Conservation (phyloP, 768 basidiomycete genomes). For the Amylocystis lapponica region DNA sequence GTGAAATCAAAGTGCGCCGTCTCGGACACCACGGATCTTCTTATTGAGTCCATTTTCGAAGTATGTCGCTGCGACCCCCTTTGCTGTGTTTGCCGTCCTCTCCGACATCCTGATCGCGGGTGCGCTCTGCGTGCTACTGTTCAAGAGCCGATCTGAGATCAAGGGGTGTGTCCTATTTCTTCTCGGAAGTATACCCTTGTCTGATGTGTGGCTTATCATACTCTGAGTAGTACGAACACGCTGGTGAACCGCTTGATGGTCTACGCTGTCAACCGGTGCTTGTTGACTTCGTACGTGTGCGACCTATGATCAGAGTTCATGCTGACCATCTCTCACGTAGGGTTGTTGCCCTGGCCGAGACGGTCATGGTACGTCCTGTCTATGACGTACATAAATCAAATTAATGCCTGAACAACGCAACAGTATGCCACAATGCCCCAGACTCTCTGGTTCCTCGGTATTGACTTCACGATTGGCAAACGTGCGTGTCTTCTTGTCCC, state of each 20-base stretch:
- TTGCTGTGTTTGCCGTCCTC: conserved; percentile 38
- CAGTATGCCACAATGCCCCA: conserved; percentile 37
- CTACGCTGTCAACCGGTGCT: conserved; percentile 45
- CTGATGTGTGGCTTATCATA: background rate
- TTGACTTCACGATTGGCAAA: conserved; percentile 46
- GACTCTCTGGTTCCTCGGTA: conserved; percentile 41
- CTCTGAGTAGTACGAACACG: conserved; percentile 31
- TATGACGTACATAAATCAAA: background rate
- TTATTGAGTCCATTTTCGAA: no score
- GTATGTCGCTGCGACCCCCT: conserved; percentile 40
- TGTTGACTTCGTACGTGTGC: conserved; percentile 41
- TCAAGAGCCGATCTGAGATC: conserved; percentile 31
- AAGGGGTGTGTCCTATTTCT: conserved; percentile 21
- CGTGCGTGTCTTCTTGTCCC: conserved; percentile 30
- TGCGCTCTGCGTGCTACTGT: conserved; percentile 36
- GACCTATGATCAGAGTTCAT: no score
- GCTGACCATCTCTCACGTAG: conserved; percentile 5
- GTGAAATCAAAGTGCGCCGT: no score
- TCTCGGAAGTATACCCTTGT: conserved; percentile 25
- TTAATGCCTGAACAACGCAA: no score
- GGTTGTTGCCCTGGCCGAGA: conserved; percentile 16
- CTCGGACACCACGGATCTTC: no score
- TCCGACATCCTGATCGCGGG: conserved; percentile 40
- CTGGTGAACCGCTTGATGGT: conserved; percentile 39
- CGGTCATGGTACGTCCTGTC: conserved; percentile 17